phyloP scores from a whole-genome alignment of 176 grass and related monocot genomes.

The Paspalum notatum region DNA sequence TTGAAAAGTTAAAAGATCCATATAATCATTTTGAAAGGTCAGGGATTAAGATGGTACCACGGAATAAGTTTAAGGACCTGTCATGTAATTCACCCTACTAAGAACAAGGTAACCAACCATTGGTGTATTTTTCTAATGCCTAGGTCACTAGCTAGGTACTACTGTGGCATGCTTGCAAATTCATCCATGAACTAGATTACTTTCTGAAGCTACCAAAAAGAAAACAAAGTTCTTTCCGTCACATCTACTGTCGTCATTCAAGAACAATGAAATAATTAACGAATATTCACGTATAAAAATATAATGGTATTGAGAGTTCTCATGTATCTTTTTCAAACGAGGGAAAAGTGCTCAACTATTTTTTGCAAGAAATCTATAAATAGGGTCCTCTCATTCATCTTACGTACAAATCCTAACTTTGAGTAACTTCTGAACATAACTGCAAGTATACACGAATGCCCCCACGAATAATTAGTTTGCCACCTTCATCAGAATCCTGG shows the following conservation, averaged over 20 bases:
- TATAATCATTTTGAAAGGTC: too few relatives aligned
- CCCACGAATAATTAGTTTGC: background rate
- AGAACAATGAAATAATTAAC: too few relatives aligned
- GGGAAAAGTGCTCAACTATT: background rate
- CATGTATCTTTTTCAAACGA: background rate
- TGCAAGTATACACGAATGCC: background rate
- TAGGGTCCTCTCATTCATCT: background rate
- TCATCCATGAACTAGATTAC: slow-evolving; percentile 43
- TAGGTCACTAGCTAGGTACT: slow-evolving; percentile 37
- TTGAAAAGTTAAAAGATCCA: too few relatives aligned
- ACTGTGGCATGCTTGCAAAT: slow-evolving; percentile 47
- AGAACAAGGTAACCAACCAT: background rate
- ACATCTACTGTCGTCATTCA: slow-evolving; percentile 17
- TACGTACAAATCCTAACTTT: background rate
- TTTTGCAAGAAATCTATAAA: background rate
- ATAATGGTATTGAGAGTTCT: background rate
- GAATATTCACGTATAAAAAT: background rate
- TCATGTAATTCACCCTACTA: too few relatives aligned
- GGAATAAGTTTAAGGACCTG: too few relatives aligned
- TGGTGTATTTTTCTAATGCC: slow-evolving; percentile 23
- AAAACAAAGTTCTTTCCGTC: slow-evolving; percentile 7
- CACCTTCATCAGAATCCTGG: background rate
- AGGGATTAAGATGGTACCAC: too few relatives aligned
- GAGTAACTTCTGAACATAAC: background rate
- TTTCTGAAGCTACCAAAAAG: slow-evolving; percentile 37